Base-by-base conservation (phyloP, 306 rosid species). In the Dalbergia cultrata region DNA sequence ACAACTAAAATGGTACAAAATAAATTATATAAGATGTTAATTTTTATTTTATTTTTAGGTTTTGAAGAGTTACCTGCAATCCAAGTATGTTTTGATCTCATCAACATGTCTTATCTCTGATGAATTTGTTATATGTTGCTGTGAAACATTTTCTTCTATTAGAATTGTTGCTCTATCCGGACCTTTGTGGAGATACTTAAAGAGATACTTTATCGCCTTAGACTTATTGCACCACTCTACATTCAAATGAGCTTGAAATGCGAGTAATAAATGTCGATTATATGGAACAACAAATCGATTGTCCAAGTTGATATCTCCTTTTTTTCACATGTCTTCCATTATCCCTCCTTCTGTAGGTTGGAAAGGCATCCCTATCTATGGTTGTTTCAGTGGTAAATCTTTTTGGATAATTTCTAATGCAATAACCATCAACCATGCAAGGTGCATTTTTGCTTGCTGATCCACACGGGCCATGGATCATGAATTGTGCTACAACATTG, bases 381-480 rank as follows among this genome's bases (percentile, higher is more conserved):
- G 34, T 8, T 6, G 43, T 47, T 26, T 69, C 22, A 7, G 14
- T 0, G 4, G 4, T 4, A 17, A 71, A 71, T 1, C 1, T 33
- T 52, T 71, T 34, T 0, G 50, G 76, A 11, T 7, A 52, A 5
- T 53, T 53, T 33, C 35, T 12, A 5, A 2, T 52, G 17, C 64
- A 71, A 52, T 14, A 4, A 2, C 34, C 13, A 7, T 71, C 50
- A 4, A 33, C 18, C 76, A 53, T 53, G 49, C 76, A 71, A 3
- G 76, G 64, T 16, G 76, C 26, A 53, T 34, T 35, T 34, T 17
- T 71, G 9, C n/a, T 33, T n/a, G 63, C n/a, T 3, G 0, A 0
- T 31, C 65, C 76, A 53, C 76, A 71, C 3, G 44, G 49, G 9
- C 63, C 76, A 13, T 71, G 64, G 5, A 71, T 0, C 52, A 71